phyloP scores from a whole-genome alignment of 1,284 basidiomycete genomes.

The Trametes versicolor region DNA sequence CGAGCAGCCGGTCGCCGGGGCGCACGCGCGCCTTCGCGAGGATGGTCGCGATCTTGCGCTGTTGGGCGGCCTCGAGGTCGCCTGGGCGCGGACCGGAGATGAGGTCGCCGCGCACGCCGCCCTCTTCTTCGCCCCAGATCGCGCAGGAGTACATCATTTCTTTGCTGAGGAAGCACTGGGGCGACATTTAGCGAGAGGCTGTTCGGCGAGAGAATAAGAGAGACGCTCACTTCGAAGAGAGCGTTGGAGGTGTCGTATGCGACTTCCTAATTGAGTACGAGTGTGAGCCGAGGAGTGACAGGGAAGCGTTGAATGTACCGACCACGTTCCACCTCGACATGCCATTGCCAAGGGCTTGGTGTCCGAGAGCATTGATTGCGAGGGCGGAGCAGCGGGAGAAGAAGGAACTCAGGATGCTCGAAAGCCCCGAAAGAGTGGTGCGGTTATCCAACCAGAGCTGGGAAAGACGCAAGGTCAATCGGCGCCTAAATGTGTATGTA shows the following conservation, averaged over 20 bases:
- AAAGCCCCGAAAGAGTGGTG: constrained; percentile 34
- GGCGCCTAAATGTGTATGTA: not conserved
- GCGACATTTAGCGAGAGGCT: not conserved
- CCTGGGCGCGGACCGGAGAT: constrained; percentile 48
- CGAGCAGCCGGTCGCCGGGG: constrained; percentile 80
- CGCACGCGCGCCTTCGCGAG: constrained; percentile 78
- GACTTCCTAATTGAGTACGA: constrained; percentile 56
- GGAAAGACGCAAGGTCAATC: not conserved
- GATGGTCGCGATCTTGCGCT: constrained; percentile 80
- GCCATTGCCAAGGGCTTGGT: constrained; percentile 6
- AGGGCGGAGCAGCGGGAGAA: constrained; percentile 62
- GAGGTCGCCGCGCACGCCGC: constrained; percentile 69
- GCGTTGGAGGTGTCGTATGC: constrained; percentile 88
- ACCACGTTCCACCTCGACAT: constrained; percentile 58
- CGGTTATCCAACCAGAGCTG: constrained; percentile 85
- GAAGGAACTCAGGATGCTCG: constrained; percentile 57
- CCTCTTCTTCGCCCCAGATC: constrained; percentile 76
- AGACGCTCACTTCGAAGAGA: constrained; percentile 64
- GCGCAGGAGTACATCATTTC: constrained; percentile 95
- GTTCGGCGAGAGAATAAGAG: not conserved
- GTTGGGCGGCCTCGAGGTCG: constrained; percentile 82
- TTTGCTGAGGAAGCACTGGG: constrained; percentile 75
- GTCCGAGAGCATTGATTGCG: constrained; percentile 56
- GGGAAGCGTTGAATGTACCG: constrained; percentile 58
- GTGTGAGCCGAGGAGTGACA: too few relatives aligned